Conservation (phyloP, 257 asterid genomes). For the Ilex asprella region DNA sequence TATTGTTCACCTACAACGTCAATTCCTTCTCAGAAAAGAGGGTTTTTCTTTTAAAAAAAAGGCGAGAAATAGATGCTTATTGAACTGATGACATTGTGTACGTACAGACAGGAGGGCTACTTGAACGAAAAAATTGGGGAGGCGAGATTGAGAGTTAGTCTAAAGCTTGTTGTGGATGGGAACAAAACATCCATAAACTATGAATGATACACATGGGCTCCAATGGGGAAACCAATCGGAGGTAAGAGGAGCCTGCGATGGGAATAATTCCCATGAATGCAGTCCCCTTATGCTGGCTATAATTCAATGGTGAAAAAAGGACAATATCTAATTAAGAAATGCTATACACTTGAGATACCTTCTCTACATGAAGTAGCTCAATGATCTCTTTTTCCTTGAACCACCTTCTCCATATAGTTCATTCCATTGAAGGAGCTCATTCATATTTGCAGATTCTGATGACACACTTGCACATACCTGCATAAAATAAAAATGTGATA, state of each 20-base stretch:
- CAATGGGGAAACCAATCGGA: neutral
- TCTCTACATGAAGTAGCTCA: conserved; percentile 65
- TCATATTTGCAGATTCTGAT: conserved; percentile 63
- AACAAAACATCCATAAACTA: conserved; percentile 13
- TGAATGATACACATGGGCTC: conserved; percentile 25
- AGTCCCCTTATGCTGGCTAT: conserved; percentile 12
- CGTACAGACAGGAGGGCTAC: conserved; percentile 21
- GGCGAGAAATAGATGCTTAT: too few species aligned
- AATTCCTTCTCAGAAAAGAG: too few species aligned
- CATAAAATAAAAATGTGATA: neutral
- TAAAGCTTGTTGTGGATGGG: conserved; percentile 10
- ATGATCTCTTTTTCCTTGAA: conserved; percentile 62
- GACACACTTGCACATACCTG: conserved; percentile 78
- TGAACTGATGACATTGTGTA: conserved; percentile 5
- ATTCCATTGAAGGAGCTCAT: conserved; percentile 70
- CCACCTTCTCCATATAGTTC: conserved; percentile 82
- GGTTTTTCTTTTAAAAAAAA: too few species aligned
- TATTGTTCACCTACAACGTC: too few species aligned
- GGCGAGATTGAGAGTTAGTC: conserved; percentile 6
- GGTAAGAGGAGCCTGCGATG: conserved; percentile 30
- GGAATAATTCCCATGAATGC: conserved; percentile 12
- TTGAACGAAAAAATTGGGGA: conserved; percentile 2
- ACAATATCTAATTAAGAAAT: conserved; percentile 4
- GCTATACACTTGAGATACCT: conserved; percentile 13
- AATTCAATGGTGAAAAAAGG: conserved; percentile 3